Base-by-base conservation (phyloP, 176 grass and related monocot genomes). In the Rhynchospora tenuis region DNA sequence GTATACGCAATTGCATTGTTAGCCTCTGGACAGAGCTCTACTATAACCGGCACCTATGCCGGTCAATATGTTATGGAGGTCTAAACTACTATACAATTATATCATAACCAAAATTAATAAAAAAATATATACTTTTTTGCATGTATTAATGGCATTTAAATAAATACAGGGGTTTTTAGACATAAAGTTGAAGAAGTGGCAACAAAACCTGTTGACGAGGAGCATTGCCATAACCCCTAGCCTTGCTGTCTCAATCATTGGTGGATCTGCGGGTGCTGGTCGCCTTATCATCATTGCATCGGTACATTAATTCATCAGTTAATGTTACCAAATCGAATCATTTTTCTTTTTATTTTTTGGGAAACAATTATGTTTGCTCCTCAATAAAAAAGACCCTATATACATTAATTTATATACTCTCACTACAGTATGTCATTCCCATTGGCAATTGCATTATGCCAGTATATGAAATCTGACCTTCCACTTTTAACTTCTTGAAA, bases 21-120 rank as follows among this genome's bases (percentile, higher is more conserved):
- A 85, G 88, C 91, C 68, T 94, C 94, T 44, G 94, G 94, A 62
- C 94, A 97, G 83, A 94, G 94, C 75, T 94, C 88, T 28, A 64
- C 90, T 10, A 66, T 94, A 48, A 83, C 90, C 11, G 87, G 91
- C 3, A 94, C 86, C 47, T 97, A 97, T 29, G 83, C 91, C 0
- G 94, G 94, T 22, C 94, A 97, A 84, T 89, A 84, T 59, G 88
- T 97, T 67, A 92, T 97, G 91, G 91, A 93, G 91, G 94, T 97
- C 90, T 83, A 76, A 43, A n/a, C 33, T 80, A 17, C 31, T 28
- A 9, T 77, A 76, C 22, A 27, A 50, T 20, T 75, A 54, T 1
- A 29, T 75, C 45, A 27, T 43, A 42, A 4, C 3, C 13, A 69
- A 10, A 20, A 22, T n/a, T 15, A n/a, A 6, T n/a, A 70, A 51